A percentile compares a stretch with the other conserved stretches of the same genome.
These are phyloP conservation scores for Graphiopsis chlorocephala DNA, from an alignment of 2,329 filamentous ascomycete species.

Conservation along the genomic window DNA sequence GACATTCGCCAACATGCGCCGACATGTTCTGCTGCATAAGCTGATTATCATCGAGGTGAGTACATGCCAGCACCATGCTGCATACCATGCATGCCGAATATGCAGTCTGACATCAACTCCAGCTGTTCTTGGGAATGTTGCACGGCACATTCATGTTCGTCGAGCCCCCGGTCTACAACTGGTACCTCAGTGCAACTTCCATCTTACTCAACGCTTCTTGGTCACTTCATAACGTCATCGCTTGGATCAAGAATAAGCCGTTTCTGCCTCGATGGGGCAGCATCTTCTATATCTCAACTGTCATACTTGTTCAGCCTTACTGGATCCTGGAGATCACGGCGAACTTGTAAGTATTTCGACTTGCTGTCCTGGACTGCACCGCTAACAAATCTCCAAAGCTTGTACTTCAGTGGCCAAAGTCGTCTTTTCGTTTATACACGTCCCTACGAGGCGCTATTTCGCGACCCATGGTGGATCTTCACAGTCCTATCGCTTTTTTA, in stretches of 20 bases:
- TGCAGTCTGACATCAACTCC: not conserved
- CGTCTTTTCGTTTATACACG: constrained; percentile 54
- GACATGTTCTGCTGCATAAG: constrained; percentile 48
- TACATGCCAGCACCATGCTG: not conserved
- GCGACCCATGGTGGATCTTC: constrained; percentile 68
- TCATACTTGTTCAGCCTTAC: constrained; percentile 60
- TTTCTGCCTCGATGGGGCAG: constrained; percentile 48
- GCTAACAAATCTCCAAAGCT: constrained; percentile 19
- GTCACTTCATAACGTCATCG: constrained; percentile 63
- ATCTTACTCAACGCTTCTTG: constrained; percentile 62
- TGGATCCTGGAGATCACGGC: constrained; percentile 65
- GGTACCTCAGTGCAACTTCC: constrained; percentile 62
- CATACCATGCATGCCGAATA: not conserved
- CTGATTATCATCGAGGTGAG: constrained; percentile 50
- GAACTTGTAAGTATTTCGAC: constrained; percentile 47
- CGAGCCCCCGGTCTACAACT: constrained; percentile 55
- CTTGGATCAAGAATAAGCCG: constrained; percentile 65
- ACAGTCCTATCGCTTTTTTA: constrained; percentile 59
- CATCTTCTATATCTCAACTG: constrained; percentile 56
- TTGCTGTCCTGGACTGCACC: not conserved
- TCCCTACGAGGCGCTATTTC: constrained; percentile 59
- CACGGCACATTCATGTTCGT: constrained; percentile 61
- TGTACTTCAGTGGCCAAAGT: constrained; percentile 51
- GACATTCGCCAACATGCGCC: constrained; percentile 49
- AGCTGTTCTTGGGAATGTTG: constrained; percentile 56